Evolutionary conservation across 2,329 filamentous ascomycete genomes (phyloP), one percentile per base, ranked within the genome.

Genomic region (Metarhizium humberi): DNA sequence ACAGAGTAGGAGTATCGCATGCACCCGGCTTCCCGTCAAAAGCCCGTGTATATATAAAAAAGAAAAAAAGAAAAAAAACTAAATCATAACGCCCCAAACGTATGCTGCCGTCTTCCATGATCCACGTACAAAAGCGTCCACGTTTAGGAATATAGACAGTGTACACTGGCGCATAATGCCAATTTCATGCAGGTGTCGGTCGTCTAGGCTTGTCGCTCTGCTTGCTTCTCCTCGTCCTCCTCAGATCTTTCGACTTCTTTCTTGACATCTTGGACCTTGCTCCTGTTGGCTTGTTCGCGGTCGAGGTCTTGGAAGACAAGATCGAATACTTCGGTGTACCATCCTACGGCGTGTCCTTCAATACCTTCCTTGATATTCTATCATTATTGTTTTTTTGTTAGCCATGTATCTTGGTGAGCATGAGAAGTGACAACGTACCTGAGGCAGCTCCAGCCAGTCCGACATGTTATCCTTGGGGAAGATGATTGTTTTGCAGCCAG

Each of bases 311-410:
- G 85, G 77, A 99, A 99, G 62, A 97, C 85, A 58, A 96, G 79
- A 59, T 92, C 82, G 69, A 96, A 97, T 52, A 99, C 90, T 62
- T 99, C 91, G 6, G 81, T 81, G 76, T 97, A 99, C 94, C 94
- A 99, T 66, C 82, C 85, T 18, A 92, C 92, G 0, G 94, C 87
- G 62, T 87, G 88, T 65, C 95, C 94, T 72, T 96, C 86, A 59
- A 99, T 89, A 62, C 91, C 92, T 66, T 95, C 83, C 75, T 97
- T 99, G 77, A 99, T 99, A 68, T 97, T 97, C 94, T 99, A 25
- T 25, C 25, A 25, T 25, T 20, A 3, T 25, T 25, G 25, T 25
- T 25, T 4, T 25, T 25, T 4, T 25, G 25, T 25, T 25, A 25
- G 25, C 25, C 3, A 25, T 4, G 1, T 4, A 25, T 25, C 25